Conservation (phyloP, 495 filamentous ascomycete species). For the Immersiella caudata region DNA sequence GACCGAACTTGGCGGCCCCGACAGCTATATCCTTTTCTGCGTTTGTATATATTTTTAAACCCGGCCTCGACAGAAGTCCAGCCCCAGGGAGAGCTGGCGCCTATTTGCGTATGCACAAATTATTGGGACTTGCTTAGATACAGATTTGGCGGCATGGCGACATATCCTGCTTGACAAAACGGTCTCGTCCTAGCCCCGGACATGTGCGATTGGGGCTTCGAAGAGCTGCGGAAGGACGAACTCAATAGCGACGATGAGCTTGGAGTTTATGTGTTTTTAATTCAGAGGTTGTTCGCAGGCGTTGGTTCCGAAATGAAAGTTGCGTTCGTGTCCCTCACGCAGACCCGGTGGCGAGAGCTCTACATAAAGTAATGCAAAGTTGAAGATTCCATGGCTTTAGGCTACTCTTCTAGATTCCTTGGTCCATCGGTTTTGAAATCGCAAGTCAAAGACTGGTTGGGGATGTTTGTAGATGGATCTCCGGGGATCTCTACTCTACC, state of each 20-base stretch:
- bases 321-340: not conserved
- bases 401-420: not conserved
- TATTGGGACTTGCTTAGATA: not conserved
- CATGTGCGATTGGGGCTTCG: not conserved
- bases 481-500: constrained; percentile 10
- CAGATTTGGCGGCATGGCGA: not conserved
- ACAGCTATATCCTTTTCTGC: not conserved
- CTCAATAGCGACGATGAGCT: not conserved
- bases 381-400: not conserved
- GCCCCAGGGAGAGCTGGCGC: not conserved
- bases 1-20: not conserved
- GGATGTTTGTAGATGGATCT: not conserved
- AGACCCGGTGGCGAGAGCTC: not conserved
- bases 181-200: not conserved
- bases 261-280: not conserved
- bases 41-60: constrained; percentile 23
- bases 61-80: constrained; percentile 18
- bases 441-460: not conserved
- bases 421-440: not conserved
- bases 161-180: not conserved
- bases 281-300: not conserved
- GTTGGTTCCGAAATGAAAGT: not conserved
- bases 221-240: not conserved
- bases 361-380: not conserved
- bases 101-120: not conserved